Evolutionary conservation across 2,329 filamentous ascomycete genomes (phyloP).

Genomic region (Akanthomyces dipterigenus): DNA sequence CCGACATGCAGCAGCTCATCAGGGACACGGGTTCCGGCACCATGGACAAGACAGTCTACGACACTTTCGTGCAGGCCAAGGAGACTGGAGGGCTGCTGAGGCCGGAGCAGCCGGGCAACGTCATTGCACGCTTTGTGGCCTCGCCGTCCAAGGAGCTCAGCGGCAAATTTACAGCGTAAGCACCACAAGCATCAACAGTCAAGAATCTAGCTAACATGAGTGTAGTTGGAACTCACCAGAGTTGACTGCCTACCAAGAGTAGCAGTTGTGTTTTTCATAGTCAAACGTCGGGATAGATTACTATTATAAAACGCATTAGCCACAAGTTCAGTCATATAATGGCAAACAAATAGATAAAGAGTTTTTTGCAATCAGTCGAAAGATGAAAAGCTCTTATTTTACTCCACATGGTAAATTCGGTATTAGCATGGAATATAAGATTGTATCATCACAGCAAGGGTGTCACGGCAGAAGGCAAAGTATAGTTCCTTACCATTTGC

Average conservation of each 20-base stretch:
- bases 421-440: slow-evolving; percentile 71
- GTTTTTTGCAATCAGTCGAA: slow-evolving; percentile 58
- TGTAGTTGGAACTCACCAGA: slow-evolving; percentile 36
- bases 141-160: slow-evolving; percentile 59
- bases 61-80: slow-evolving; percentile 62
- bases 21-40: slow-evolving; percentile 49
- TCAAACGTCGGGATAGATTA: not conserved
- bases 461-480: not conserved
- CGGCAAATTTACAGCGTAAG: slow-evolving; percentile 68
- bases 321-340: slow-evolving; percentile 13
- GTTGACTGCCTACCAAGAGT: slow-evolving; percentile 46
- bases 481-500: slow-evolving; percentile 24
- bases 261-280: not conserved
- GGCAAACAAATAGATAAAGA: slow-evolving; percentile 18
- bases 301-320: slow-evolving; percentile 17
- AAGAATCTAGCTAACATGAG: slow-evolving; percentile 5
- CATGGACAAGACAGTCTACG: slow-evolving; percentile 53
- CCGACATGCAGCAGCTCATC: slow-evolving; percentile 82
- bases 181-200: not conserved
- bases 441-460: slow-evolving; percentile 54
- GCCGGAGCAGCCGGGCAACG: slow-evolving; percentile 77
- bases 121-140: slow-evolving; percentile 74
- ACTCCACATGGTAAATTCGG: slow-evolving; percentile 61
- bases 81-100: slow-evolving; percentile 64
- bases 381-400: slow-evolving; percentile 76